phyloP scores from a whole-genome alignment of 352 stramenopile species.

The Elongisporangium senticosum region DNA sequence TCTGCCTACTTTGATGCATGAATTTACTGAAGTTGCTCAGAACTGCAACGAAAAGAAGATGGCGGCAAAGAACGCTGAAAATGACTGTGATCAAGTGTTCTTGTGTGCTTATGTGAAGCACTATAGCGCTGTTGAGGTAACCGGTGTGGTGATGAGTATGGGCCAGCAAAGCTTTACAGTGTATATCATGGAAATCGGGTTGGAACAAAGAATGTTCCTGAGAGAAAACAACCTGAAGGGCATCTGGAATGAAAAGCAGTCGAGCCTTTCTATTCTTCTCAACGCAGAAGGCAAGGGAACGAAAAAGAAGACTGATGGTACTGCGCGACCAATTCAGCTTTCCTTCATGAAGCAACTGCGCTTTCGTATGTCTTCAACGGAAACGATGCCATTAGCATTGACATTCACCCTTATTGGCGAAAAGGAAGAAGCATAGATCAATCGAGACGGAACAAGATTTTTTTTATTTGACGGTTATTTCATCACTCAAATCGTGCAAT shows the following conservation, averaged over 20 bases:
- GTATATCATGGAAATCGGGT: slow-evolving; percentile 63
- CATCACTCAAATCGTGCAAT: not conserved
- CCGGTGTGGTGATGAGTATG: slow-evolving; percentile 64
- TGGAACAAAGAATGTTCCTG: slow-evolving; percentile 65
- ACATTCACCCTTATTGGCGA: slow-evolving; percentile 49
- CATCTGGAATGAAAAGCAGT: slow-evolving; percentile 45
- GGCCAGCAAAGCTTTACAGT: slow-evolving; percentile 77
- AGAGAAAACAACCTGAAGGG: slow-evolving; percentile 32
- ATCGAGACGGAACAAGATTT: not conserved
- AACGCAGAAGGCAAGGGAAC: slow-evolving; percentile 7
- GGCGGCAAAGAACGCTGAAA: slow-evolving; percentile 75
- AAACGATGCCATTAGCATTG: slow-evolving; percentile 57
- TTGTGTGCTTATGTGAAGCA: slow-evolving; percentile 74
- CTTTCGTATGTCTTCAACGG: slow-evolving; percentile 58
- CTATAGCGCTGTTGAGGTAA: slow-evolving; percentile 50
- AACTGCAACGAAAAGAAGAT: slow-evolving; percentile 88
- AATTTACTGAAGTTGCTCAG: slow-evolving; percentile 44
- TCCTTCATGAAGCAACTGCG: slow-evolving; percentile 61
- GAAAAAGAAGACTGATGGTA: slow-evolving; percentile 4
- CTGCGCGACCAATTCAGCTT: slow-evolving; percentile 22
- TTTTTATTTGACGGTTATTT: not conserved
- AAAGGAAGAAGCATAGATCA: slow-evolving; percentile 4
- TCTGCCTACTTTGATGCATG: slow-evolving; percentile 23
- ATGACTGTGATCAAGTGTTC: slow-evolving; percentile 73
- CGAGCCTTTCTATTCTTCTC: slow-evolving; percentile 38